These are phyloP conservation scores for Vigna trinervia DNA, from an alignment of 306 rosid species.

Conservation along the genomic window DNA sequence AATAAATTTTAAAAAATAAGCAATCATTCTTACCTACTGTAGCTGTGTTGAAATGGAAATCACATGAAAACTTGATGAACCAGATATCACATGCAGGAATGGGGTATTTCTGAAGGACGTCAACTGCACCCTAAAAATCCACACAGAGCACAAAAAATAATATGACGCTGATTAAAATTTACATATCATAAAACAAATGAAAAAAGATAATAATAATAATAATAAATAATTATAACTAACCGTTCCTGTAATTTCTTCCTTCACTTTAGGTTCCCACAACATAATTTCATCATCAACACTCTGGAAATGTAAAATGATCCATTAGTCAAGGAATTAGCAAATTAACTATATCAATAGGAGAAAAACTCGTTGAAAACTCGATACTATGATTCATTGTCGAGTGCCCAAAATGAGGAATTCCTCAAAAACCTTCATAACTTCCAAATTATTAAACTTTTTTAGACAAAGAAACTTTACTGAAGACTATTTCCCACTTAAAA, in stretches of 20 bases:
- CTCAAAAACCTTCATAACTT: too few relatives aligned
- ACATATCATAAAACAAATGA: neutral
- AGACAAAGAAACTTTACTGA: too few relatives aligned
- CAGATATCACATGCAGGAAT: constrained; percentile 96
- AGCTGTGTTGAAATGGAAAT: constrained; percentile 77
- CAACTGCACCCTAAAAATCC: constrained; percentile 73
- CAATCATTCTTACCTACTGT: constrained; percentile 70
- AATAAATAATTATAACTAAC: constrained; percentile 62
- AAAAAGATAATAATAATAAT: constrained; percentile 29
- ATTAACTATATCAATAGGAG: too few relatives aligned
- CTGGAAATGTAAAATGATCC: constrained; percentile 50
- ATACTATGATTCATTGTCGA: too few relatives aligned
- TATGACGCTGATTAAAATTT: constrained; percentile 3
- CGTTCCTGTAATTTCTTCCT: constrained; percentile 98
- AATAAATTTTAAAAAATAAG: neutral
- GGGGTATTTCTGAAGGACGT: constrained; percentile 95
- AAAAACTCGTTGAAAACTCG: too few relatives aligned
- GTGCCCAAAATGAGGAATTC: too few relatives aligned
- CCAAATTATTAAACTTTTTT: too few relatives aligned
- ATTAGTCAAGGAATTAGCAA: too few relatives aligned
- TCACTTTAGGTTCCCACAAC: constrained; percentile 95
- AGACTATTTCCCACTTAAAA: too few relatives aligned
- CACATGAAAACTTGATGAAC: constrained; percentile 97
- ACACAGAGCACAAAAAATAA: constrained; percentile 16
- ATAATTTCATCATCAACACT: constrained; percentile 96